Base-by-base conservation (phyloP, 257 asterid species). In the Nicotiana sylvestris region DNA sequence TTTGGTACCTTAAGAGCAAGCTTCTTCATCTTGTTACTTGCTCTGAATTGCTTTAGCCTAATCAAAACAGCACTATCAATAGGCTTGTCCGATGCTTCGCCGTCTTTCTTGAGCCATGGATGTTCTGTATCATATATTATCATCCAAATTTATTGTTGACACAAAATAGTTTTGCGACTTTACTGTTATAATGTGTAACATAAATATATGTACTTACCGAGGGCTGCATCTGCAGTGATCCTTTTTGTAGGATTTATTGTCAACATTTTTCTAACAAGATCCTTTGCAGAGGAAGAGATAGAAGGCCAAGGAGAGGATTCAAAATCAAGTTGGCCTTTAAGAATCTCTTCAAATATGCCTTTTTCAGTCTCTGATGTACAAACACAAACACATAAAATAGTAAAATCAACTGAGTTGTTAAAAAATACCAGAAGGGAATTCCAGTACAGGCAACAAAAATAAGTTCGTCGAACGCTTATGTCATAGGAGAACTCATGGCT, bases 41-140 rank as follows among this genome's bases (percentile, higher is more conserved):
- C 97, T 85, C 98, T 89, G 84, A 96, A 96, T 83, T 94, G 98
- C 93, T 92, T 96, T 95, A 96, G 87, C 84, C 99, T 93, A 81
- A 87, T 87, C 32, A 89, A 89, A 37, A 96, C 99, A 2, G 94
- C 99, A 80, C 95, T 94, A 61, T 96, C 87, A 6, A 96, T 94
- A 4, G 98, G 99, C 29, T 53, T 86, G 33, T 94, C 98, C 3
- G 99, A 93, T 83, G 98, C 99, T 16, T 93, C 98, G 3, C 99
- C 99, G 2, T 86, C 97, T 88, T 88, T 87, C 88, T 87, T 93
- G 78, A 96, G 94, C 99, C 99, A 96, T 6, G 95, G 98, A 88
- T 96, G 98, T 85, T 92, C 98, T 96, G 89, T 21, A 86, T 80
- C 78, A 83, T 62, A 82, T 11, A 83, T 35, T 64, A 84, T 57